Conservation (phyloP, 768 basidiomycete species). For the Russula olivacea region DNA sequence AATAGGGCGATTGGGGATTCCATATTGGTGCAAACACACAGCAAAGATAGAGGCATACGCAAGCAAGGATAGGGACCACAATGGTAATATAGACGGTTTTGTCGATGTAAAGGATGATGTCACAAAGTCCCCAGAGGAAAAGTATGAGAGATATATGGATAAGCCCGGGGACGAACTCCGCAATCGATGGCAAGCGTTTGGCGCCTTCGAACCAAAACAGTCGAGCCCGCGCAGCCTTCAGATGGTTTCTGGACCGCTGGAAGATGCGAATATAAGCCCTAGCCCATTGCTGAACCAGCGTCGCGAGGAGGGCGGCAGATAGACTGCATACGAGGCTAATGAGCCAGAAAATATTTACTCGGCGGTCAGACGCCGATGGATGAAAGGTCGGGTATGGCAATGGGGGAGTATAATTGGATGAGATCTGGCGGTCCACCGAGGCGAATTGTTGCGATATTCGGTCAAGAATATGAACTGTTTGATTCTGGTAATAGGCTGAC, state of each 20-base stretch:
- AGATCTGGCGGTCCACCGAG: not conserved
- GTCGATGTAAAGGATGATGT: conserved; percentile 35
- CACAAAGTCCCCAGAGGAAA: conserved; percentile 34
- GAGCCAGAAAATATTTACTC: conserved; percentile 41
- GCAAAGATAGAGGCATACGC: conserved; percentile 15
- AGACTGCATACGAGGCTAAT: conserved; percentile 35
- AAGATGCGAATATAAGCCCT: conserved; percentile 33
- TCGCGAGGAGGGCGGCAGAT: conserved; percentile 39
- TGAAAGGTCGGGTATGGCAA: conserved; percentile 7
- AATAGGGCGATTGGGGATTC: conserved; percentile 16
- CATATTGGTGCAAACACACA: not conserved
- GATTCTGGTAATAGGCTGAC: conserved; percentile 1
- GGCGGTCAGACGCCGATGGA: conserved; percentile 32
- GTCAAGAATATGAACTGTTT: not conserved
- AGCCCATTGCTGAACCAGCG: conserved; percentile 48
- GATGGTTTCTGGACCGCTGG: conserved; percentile 29
- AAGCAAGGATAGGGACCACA: conserved; percentile 2
- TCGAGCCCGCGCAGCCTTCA: conserved; percentile 37
- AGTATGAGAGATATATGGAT: conserved; percentile 39
- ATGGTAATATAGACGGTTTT: conserved; percentile 4
- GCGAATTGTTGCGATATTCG: conserved; percentile 8
- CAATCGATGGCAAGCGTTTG: conserved; percentile 38
- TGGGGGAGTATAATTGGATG: not conserved
- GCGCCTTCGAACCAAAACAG: conserved; percentile 37
- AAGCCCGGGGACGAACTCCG: conserved; percentile 39